Conservation (phyloP, 164 flowering plant species). For the Tetrastigma voinierianum region DNA sequence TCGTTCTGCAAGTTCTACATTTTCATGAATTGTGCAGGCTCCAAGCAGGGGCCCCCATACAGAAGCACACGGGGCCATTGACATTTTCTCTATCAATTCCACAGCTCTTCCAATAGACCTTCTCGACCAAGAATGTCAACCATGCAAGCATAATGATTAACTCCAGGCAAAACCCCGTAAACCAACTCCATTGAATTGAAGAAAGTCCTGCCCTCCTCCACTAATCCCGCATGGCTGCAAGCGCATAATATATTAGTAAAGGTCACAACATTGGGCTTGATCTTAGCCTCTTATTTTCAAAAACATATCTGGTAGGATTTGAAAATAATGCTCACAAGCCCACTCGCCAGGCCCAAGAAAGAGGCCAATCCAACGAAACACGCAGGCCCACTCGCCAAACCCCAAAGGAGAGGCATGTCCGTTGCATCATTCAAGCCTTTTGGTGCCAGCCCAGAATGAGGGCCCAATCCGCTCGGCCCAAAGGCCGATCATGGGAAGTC, state of each 20-base stretch:
- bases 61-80: constrained; percentile 47
- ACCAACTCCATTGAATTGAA: constrained; percentile 52
- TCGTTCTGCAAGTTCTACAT: constrained; percentile 49
- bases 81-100: constrained; percentile 60
- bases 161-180: constrained; percentile 47
- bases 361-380: too few species aligned
- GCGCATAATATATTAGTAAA: constrained; percentile 70
- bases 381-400: too few species aligned
- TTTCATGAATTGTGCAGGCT: constrained; percentile 58
- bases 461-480: too few species aligned
- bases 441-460: too few species aligned
- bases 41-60: constrained; percentile 77
- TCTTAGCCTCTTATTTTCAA: constrained; percentile 45
- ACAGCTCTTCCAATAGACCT: constrained; percentile 67
- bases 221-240: constrained; percentile 72
- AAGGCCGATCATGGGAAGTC: too few species aligned
- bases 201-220: constrained; percentile 44
- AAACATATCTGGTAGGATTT: constrained; percentile 53
- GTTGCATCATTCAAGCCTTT: too few species aligned
- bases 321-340: too few species aligned
- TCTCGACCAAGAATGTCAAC: constrained; percentile 78
- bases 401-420: too few species aligned
- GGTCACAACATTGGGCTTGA: constrained; percentile 68
- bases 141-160: constrained; percentile 67
- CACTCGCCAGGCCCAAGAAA: too few species aligned